Evolutionary conservation across 306 rosid genomes (phyloP), one percentile per base, ranked within the genome.

Genomic region (Pyrus betulifolia): DNA sequence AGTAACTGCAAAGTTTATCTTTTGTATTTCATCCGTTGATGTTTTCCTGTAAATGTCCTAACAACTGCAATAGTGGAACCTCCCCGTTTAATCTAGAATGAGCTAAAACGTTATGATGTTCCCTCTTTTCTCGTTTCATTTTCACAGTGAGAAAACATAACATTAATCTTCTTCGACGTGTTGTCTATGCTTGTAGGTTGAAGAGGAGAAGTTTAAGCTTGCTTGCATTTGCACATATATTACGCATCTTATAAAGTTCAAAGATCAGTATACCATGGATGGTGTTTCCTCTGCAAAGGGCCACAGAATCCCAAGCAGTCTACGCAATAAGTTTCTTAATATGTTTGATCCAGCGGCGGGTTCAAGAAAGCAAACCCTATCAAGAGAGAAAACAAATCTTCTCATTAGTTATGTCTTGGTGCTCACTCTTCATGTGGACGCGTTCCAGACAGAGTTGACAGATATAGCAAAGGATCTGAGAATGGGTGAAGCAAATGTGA

Each of bases 381-480:
- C 93, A 25, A 1, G 82, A 2, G 93, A 90, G 69, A 89, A 89
- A 84, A 72, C 35, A 17, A 72, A 79, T 81, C 97, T 95, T 81
- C 97, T 92, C 83, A 69, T 87, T 25, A 71, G 87, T 67, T 85
- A 90, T 76, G 79, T 89, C 59, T 76, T 92, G 88, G 97, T 92
- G 78, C 97, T 95, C 54, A 86, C 97, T 4, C 91, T 92, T 46
- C 87, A 86, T 68, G 79, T 71, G 0, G 97, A 92, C 54, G 84
- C 83, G 23, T 92, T 95, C 80, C 69, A n/a, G 22, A 89, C 97
- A 11, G 76, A 86, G 83, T 76, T 52, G 74, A 46, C 64, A 0
- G 97, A 95, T 77, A 89, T 92, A 65, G 82, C 92, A 6, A 90
- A 83, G 84, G 99, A 95, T 89, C 84, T 95, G 78, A 88, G 86